Evolutionary conservation across 2,329 filamentous ascomycete genomes (phyloP).

Genomic region (Diaporthe nobilis): DNA sequence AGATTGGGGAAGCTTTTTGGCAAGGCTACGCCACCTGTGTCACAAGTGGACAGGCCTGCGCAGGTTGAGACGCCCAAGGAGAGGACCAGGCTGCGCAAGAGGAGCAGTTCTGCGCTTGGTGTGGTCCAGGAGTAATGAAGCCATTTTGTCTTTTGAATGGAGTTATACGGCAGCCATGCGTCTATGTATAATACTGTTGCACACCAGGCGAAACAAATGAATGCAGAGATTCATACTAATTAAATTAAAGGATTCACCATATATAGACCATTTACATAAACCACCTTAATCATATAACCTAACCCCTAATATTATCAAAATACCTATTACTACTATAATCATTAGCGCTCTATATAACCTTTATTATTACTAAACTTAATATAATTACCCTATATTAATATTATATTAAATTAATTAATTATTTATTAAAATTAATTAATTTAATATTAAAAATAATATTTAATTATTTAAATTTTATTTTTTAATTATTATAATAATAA

Average conservation of each 20-base stretch:
- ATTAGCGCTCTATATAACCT: too few relatives aligned
- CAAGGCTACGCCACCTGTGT: neutral
- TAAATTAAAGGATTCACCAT: too few relatives aligned
- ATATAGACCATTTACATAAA: accelerated
- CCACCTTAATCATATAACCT: too few relatives aligned
- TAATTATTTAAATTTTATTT: too few relatives aligned
- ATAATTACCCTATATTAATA: too few relatives aligned
- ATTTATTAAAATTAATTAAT: too few relatives aligned
- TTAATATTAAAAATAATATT: too few relatives aligned
- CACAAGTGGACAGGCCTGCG: neutral
- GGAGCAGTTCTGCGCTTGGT: slow-evolving; percentile 22
- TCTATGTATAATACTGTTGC: neutral
- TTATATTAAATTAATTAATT: too few relatives aligned
- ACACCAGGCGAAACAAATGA: neutral
- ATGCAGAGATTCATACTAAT: too few relatives aligned
- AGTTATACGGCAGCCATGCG: neutral
- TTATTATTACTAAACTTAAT: too few relatives aligned
- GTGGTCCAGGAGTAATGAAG: slow-evolving; percentile 16
- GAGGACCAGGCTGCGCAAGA: slow-evolving; percentile 22
- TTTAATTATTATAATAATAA: too few relatives aligned
- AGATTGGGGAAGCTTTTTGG: neutral
- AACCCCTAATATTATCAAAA: too few relatives aligned
- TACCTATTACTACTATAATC: accelerated
- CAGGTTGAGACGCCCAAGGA: slow-evolving; percentile 21
- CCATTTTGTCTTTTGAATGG: neutral